These are phyloP conservation scores for Aspergillus sparsus DNA, from an alignment of 495 filamentous ascomycete species.

Conservation along the genomic window DNA sequence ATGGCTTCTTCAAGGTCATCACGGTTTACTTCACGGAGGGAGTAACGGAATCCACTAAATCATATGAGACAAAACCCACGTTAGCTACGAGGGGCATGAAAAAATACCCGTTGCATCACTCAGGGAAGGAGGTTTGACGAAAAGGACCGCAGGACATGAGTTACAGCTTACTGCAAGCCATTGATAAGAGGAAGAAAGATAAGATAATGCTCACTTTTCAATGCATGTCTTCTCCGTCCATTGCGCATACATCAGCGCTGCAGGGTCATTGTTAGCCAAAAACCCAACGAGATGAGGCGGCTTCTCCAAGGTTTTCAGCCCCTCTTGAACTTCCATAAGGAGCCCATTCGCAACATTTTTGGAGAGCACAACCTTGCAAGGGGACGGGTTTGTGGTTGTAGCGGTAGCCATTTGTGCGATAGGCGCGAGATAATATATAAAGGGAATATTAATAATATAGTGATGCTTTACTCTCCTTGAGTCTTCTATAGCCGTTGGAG, in stretches of 20 bases:
- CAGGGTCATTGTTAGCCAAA: conserved; percentile 87
- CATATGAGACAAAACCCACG: conserved; percentile 18
- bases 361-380: conserved; percentile 90
- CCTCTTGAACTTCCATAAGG: conserved; percentile 72
- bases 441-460: conserved; percentile 5
- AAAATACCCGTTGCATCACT: not conserved
- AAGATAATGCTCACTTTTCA: conserved; percentile 73
- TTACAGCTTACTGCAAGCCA: conserved; percentile 9
- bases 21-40: conserved; percentile 77
- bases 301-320: conserved; percentile 64
- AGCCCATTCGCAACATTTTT: conserved; percentile 79
- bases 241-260: conserved; percentile 89
- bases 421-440: conserved; percentile 10
- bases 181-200: conserved; percentile 24
- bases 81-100: conserved; percentile 27
- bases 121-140: conserved; percentile 13
- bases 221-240: conserved; percentile 95
- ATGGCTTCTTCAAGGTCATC: conserved; percentile 87
- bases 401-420: conserved; percentile 38
- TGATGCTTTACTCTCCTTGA: conserved; percentile 20
- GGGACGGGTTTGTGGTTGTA: conserved; percentile 44
- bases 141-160: conserved; percentile 9
- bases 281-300: conserved; percentile 85
- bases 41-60: conserved; percentile 81
- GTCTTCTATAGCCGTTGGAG: conserved; percentile 23